A percentile compares a stretch with the other conserved stretches of the same genome.
Evolutionary conservation across 768 basidiomycete species (phyloP).

Genomic region (Pisolithus sp.): DNA sequence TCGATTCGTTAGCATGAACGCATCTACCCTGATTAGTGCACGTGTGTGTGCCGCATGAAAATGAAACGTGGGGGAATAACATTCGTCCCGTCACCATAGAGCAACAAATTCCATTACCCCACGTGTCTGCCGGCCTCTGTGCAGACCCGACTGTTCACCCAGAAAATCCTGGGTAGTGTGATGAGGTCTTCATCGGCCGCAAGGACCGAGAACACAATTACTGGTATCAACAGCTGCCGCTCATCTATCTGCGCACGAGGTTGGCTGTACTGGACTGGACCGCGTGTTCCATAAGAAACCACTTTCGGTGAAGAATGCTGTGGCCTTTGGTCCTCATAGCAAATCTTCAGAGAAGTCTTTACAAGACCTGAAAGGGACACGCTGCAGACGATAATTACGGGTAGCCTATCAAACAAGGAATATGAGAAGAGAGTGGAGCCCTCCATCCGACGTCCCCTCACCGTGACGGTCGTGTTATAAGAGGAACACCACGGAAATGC

Average conservation of each 20-base stretch:
- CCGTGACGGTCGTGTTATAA: constrained; percentile 8
- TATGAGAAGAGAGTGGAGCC: constrained; percentile 2
- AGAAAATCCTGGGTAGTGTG: background rate
- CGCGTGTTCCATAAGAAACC: background rate
- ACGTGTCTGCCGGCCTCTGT: constrained; percentile 8
- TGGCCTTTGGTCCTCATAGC: constrained; percentile 4
- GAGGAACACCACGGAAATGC: constrained; percentile 20
- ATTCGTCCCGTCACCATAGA: background rate
- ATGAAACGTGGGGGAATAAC: constrained; percentile 1
- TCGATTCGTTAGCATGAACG: constrained; percentile 3
- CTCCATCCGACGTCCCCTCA: background rate
- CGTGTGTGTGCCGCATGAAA: background rate
- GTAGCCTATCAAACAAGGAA: background rate
- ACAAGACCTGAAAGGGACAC: background rate
- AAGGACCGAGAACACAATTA: no score
- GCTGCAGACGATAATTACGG: background rate
- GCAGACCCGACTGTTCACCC: constrained; percentile 2
- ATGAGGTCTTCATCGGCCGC: background rate
- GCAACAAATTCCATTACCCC: background rate
- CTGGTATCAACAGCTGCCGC: no score
- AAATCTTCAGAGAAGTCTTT: constrained; percentile 17
- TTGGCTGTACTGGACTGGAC: background rate
- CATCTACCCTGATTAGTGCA: constrained; percentile 8
- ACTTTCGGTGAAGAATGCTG: background rate
- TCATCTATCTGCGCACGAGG: no score